Base-by-base conservation (phyloP, 2,329 filamentous ascomycete species). In the Venturia carpophila region DNA sequence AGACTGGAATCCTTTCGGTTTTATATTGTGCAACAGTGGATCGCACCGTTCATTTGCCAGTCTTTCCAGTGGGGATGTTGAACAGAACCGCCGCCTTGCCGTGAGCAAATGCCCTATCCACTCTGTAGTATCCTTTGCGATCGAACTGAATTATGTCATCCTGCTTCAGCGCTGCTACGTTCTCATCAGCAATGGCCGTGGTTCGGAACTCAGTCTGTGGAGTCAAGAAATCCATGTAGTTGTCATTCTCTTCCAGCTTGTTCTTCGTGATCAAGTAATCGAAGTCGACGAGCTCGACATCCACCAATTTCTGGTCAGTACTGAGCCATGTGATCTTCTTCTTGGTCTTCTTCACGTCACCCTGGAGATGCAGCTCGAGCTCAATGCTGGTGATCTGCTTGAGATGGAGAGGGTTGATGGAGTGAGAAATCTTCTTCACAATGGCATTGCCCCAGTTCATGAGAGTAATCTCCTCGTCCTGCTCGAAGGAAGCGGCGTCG, bases 301-400 rank as follows among this genome's bases (percentile, higher is more conserved):
- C 45, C 15, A 62, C 63, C 30, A 66, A 43, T 10, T 60, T 58
- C 45, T 67, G 60, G 24, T 67, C 66, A 13, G 83, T 84, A 1
- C 91, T 88, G 60, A 97, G 80, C 93, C 93, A 97, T 0, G 92
- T 97, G 45, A 97, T 86, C 82, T 97, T 97, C 85, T 97, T 97
- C 73, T 91, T 87, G 0, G 93, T 97, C 73, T 90, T 88, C 82
- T 96, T 96, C 76, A 97, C 90, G 75, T 97, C 93, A 65, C 93
- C 92, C 71, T 89, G 86, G 62, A 97, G 84, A 76, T 97, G 89
- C n/a, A 97, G 85, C 77, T 96, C 91, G 64, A 94, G 81, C 66
- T 89, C 88, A 47, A 96, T 82, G 43, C 79, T 80, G 15, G 86
- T 88, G 71, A 96, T 86, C 13, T 64, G 66, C 62, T 84, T 79